Conservation (phyloP, 495 filamentous ascomycete genomes). For the Ascodesmis nigricans region DNA sequence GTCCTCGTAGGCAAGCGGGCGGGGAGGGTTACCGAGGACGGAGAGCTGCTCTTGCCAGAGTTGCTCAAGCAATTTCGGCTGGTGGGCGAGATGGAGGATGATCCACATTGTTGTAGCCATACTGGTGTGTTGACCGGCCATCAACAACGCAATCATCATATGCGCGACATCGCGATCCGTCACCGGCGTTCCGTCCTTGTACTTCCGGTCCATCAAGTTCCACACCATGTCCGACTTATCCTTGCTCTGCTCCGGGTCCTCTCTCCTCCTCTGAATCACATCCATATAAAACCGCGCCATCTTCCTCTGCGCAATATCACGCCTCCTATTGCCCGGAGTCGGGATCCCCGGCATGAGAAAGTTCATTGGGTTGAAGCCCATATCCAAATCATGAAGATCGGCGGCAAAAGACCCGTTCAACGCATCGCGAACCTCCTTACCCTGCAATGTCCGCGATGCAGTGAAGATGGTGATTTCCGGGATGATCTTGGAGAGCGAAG, state of each 20-base stretch:
- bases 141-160: conserved; percentile 79
- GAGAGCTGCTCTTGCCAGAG: conserved; percentile 52
- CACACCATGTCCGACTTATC: conserved; percentile 52
- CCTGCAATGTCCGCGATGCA: conserved; percentile 57
- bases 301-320: conserved; percentile 50
- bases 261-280: conserved; percentile 46
- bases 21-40: conserved; percentile 38
- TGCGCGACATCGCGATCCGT: conserved; percentile 68
- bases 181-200: conserved; percentile 48
- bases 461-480: conserved; percentile 75
- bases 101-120: conserved; percentile 66
- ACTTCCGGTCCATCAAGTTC: conserved; percentile 57
- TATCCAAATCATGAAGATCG: conserved; percentile 64
- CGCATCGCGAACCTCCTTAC: conserved; percentile 53
- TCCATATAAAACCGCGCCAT: conserved; percentile 60
- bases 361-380: conserved; percentile 65
- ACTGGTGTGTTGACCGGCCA: conserved; percentile 78
- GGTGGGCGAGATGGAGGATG: conserved; percentile 50
- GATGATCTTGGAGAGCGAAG: conserved; percentile 47
- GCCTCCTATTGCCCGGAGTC: conserved; percentile 61
- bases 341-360: conserved; percentile 73
- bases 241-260: conserved; percentile 18
- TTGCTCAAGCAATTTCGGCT: conserved; percentile 49
- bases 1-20: conserved; percentile 41
- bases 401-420: conserved; percentile 52